Evolutionary conservation across 1,139 yeast genomes (phyloP), one percentile per base, ranked within the genome.

Genomic region (Kodamaea ohmeri): DNA sequence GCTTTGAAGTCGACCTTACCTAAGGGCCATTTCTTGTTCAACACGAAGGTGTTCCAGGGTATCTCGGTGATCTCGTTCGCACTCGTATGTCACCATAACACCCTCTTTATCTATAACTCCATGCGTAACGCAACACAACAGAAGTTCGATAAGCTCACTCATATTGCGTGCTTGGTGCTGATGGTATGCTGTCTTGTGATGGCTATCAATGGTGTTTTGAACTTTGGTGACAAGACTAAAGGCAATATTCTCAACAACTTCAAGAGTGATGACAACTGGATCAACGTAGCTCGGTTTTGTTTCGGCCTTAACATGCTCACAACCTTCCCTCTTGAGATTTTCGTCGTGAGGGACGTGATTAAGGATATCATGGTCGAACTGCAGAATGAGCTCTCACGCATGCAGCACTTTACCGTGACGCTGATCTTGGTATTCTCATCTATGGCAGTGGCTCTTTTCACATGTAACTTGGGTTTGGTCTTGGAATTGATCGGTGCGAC

Each of bases 281-380:
- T 87, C 32, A 90, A 89, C 49, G 66, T 90, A 27, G 97, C 97
- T 0, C 71, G 97, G 39, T 78, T 90, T 50, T 87, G 96, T 51
- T 90, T 90, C 60, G 97, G 97, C 0, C 71, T 90, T 51, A 90
- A 90, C 53, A 90, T 90, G 97, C 71, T 90, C 43, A 90, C 97
- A 0, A 90, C 97, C 0, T 80, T 88, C 50, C 97, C 97, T 0
- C 61, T 90, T 36, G 97, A 90, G 56, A 76, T 90, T 0, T 89
- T 89, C 56, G 97, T 90, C 4, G 80, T 94, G 26, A 66, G 97
- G 48, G 96, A 90, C 50, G 96, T 89, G 1, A 58, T 86, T 17
- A 74, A 80, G 48, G 95, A 87, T 52, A 65, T 83, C 39, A 65
- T 83, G 18, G 50, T 60, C 30, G 27, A 12, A n/a, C 51, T 61